Evolutionary conservation across 768 basidiomycete species (phyloP), one percentile per base, ranked within the genome.

Genomic region (Scleroderma citrinum): DNA sequence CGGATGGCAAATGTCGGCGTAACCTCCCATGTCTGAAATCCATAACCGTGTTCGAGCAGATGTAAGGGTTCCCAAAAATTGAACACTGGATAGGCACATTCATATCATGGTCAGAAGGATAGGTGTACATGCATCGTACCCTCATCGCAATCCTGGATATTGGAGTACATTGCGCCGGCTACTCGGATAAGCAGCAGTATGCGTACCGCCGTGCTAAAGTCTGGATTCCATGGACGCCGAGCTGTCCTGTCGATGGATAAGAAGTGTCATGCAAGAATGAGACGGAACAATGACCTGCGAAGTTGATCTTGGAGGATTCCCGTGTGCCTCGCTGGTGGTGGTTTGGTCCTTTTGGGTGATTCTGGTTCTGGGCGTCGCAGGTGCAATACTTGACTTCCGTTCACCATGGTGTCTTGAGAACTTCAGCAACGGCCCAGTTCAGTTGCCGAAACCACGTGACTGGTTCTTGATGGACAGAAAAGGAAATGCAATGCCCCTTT

Each of bases 21-120:
- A 5, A 90, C 81, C 63, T 99, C 96, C 96, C 96, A 99, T 0
- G 96, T 98, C 69, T 98, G 95, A 67, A 99, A 97, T 7, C 89
- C 96, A 52, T 83, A 75, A 21, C 91, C 92, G 49, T 82, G 72
- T 50, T 85, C 80, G 49, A 96, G 74, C 62, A 93, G 94, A 69
- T 99, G 96, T 14, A 99, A 71, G 17, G 96, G 96, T 62, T 98
- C 96, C 92, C 92, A 98, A 68, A 96, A 99, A 69, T 99, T 99
- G 77, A 84, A 99, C 12, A 96, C 96, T 99, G 44, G 19, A 12
- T 11, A n/a, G 13, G n/a, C 8, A 16, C 31, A 30, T 34, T 51
- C 32, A 49, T 43, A 34, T 16, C 3, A 17, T 38, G 24, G 0
- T 35, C 31, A 12, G 7, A 13, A 13, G 34, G 24, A 29, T 20